Percentiles rank a stretch among this genome's conserved stretches.
Evolutionary conservation across 495 filamentous ascomycete genomes (phyloP).

Genomic region (Aspergillus saccharolyticus): DNA sequence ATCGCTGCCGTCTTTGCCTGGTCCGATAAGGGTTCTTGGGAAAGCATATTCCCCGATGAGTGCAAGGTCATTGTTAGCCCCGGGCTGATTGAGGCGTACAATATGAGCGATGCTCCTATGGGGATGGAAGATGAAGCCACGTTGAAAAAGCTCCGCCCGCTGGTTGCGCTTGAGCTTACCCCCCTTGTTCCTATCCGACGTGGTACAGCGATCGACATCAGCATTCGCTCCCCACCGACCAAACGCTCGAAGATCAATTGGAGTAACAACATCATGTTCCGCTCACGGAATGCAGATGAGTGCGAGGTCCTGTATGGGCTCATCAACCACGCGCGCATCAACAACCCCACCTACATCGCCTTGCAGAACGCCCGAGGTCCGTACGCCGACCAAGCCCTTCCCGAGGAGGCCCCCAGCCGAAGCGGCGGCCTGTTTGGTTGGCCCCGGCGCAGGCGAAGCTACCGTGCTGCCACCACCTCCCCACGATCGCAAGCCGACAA

Average conservation of each 20-base stretch:
- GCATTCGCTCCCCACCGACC: conserved; percentile 77
- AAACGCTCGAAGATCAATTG: conserved; percentile 63
- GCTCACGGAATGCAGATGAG: conserved; percentile 70
- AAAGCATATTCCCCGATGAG: conserved; percentile 65
- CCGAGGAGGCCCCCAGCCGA: conserved; percentile 30
- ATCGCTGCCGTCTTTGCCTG: conserved; percentile 80
- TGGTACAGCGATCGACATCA: conserved; percentile 88
- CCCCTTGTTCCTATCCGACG: conserved; percentile 82
- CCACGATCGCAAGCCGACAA: conserved; percentile 49
- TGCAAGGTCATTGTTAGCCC: conserved; percentile 78
- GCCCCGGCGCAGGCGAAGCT: conserved; percentile 49
- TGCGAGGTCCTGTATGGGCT: conserved; percentile 75
- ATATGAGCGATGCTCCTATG: conserved; percentile 45
- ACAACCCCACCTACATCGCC: conserved; percentile 84
- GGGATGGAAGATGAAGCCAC: conserved; percentile 13
- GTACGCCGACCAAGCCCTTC: conserved; percentile 26
- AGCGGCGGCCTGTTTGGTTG: conserved; percentile 41
- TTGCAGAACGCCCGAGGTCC: conserved; percentile 64
- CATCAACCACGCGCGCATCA: conserved; percentile 76
- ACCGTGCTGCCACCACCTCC: conserved; percentile 53
- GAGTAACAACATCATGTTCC: conserved; percentile 78
- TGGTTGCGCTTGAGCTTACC: conserved; percentile 78
- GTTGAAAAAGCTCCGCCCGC: conserved; percentile 46
- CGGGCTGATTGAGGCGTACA: conserved; percentile 80
- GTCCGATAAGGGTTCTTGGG: conserved; percentile 78